Evolutionary conservation across 371 early-diverging fungal genomes (phyloP).

Genomic region (Apophysomyces elegans): DNA sequence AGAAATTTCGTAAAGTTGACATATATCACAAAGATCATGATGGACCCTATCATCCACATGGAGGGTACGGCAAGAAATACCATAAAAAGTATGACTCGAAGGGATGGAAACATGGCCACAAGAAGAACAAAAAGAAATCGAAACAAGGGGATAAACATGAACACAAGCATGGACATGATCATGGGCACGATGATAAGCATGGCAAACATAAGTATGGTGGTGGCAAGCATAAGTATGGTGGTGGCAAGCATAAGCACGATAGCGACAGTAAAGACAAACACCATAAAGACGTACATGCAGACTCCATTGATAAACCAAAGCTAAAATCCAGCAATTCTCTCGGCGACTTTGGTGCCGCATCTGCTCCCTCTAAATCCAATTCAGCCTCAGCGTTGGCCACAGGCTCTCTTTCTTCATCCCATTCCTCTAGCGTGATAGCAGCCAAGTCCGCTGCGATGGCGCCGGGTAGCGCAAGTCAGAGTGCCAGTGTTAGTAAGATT

Average conservation of each 20-base stretch:
- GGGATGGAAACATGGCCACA: neutral
- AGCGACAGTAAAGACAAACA: neutral
- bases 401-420: neutral
- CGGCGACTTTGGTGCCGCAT: neutral
- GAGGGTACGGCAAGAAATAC: neutral
- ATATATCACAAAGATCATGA: neutral
- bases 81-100: neutral
- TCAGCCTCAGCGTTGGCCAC: neutral
- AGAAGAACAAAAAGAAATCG: conserved; percentile 1
- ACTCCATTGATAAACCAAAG: neutral
- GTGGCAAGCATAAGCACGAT: neutral
- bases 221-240: neutral
- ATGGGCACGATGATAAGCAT: neutral
- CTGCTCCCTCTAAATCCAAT: neutral
- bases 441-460: conserved; percentile 2
- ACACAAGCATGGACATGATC: neutral
- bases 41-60: neutral
- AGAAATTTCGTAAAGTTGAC: neutral
- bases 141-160: neutral
- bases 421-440: neutral
- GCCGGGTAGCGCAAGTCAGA: neutral
- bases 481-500: neutral
- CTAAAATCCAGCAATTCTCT: neutral
- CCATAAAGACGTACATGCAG: neutral
- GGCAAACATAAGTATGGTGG: neutral